A percentile compares a stretch with the other conserved stretches of the same genome.
Evolutionary conservation across 805 yeast species (phyloP).

Genomic region (Ogataea allantospora): DNA sequence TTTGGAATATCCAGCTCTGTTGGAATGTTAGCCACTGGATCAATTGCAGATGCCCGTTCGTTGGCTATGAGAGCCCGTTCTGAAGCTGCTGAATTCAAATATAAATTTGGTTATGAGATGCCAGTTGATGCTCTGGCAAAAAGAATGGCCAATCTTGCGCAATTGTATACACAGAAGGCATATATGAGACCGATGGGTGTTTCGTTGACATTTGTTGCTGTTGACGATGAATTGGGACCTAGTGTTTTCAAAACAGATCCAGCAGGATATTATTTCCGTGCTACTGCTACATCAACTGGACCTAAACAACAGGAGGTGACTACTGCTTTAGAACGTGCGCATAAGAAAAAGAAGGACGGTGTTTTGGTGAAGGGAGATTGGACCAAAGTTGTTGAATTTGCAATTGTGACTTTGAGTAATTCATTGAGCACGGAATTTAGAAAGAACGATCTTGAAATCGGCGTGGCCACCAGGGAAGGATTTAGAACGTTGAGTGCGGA

Average conservation of each 20-base stretch:
- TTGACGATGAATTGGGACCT: slow-evolving; percentile 90
- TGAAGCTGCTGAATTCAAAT: slow-evolving; percentile 95
- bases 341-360: slow-evolving; percentile 55
- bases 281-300: slow-evolving; percentile 91
- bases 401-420: slow-evolving; percentile 80
- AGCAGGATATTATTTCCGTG: slow-evolving; percentile 91
- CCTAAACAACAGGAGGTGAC: slow-evolving; percentile 96
- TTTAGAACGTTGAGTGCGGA: slow-evolving; percentile 76
- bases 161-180: slow-evolving; percentile 95
- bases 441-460: slow-evolving; percentile 90
- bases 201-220: slow-evolving; percentile 80
- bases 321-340: slow-evolving; percentile 85
- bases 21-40: slow-evolving; percentile 92
- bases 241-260: slow-evolving; percentile 92
- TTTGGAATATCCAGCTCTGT: slow-evolving; percentile 77
- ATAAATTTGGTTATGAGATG: slow-evolving; percentile 94
- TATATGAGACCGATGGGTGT: slow-evolving; percentile 98
- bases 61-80: slow-evolving; percentile 86
- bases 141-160: slow-evolving; percentile 93
- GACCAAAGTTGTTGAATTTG: slow-evolving; percentile 86
- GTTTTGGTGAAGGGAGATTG: slow-evolving; percentile 75
- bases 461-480: slow-evolving; percentile 71
- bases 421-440: slow-evolving; percentile 91
- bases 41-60: slow-evolving; percentile 93
- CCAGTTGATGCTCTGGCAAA: slow-evolving; percentile 91